Conservation (phyloP, 805 yeast species). For the Candida stauntonica region DNA sequence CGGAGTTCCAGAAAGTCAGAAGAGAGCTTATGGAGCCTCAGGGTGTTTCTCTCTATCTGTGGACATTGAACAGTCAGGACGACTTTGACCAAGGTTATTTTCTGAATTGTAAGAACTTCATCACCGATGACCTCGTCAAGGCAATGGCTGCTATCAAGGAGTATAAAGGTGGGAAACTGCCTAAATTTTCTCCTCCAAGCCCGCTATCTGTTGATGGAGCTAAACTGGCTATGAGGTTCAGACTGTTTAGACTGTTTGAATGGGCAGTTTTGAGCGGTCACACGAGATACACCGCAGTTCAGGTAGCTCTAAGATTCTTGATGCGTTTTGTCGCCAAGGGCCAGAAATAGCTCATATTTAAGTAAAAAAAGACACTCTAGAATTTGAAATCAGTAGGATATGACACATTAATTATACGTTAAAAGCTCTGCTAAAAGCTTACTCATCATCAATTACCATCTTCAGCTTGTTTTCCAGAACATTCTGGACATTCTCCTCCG, state of each 20-base stretch:
- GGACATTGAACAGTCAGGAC: slow-evolving; percentile 47
- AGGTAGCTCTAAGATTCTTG: slow-evolving; percentile 1
- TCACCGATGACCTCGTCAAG: slow-evolving; percentile 37
- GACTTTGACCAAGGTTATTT: slow-evolving; percentile 35
- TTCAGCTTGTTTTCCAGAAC: slow-evolving; percentile 34
- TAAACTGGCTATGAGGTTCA: slow-evolving; percentile 3
- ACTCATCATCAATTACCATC: slow-evolving; percentile 34
- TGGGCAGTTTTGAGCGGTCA: slow-evolving; percentile 14
- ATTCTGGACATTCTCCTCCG: slow-evolving; percentile 31
- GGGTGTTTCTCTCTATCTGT: slow-evolving; percentile 38
- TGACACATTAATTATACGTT: too few species aligned
- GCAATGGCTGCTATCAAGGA: slow-evolving; percentile 12
- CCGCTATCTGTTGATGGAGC: slow-evolving; percentile 9
- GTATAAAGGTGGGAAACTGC: slow-evolving; percentile 5
- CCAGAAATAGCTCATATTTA: slow-evolving; percentile 8
- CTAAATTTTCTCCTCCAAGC: slow-evolving; percentile 4
- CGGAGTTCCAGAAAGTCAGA: slow-evolving; percentile 28
- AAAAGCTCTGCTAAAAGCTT: too few species aligned
- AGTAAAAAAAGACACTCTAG: too few species aligned
- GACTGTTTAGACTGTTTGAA: slow-evolving; percentile 22
- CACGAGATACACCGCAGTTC: slow-evolving; percentile 10
- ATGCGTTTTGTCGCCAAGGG: slow-evolving; percentile 11
- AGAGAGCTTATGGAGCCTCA: slow-evolving; percentile 28
- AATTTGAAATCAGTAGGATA: too few species aligned
- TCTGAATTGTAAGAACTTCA: slow-evolving; percentile 34